Evolutionary conservation across 805 yeast genomes (phyloP), one percentile per base, ranked within the genome.

Genomic region (Candida anglica): DNA sequence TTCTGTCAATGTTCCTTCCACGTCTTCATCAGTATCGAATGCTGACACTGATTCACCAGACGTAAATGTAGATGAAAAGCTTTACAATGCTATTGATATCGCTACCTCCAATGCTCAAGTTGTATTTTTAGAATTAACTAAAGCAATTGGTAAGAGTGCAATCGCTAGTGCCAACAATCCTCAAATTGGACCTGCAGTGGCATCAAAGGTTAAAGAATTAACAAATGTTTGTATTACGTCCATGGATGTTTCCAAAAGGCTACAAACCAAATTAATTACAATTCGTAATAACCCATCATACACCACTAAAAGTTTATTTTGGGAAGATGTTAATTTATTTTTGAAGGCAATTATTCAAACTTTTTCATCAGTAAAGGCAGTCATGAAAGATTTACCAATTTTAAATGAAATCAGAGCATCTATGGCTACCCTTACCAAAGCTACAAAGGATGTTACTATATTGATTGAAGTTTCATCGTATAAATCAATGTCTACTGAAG

Each of bases 381-480:
- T 94, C 2, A 82, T 91, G 77, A 73, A 76, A 34, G 96, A 86
- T 43, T 68, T 87, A 37, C 89, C 95, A 0, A 73, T 81, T 11
- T 67, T 91, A 33, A 80, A 83, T 46, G 96, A 86, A 36, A 81
- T 82, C 5, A 66, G 95, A 38, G 80, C 89, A 6, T 77, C 85
- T 5, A 73, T 91, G 59, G 86, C 95, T 0, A 75, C 79, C 23
- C 65, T 91, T 38, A 89, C 97, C 0, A 79, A 86, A 43, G 84
- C 89, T 3, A 86, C 96, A 3, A 91, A 91, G 50, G 98, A 91
- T 50, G 83, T 91, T 11, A 88, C 97, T 0, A 79, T 86, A n/a
- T 69, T 86, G 46, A 61, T 89, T 27, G 96, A 89, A 52, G 60
- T 60, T 3, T 58, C 65, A 1, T 52, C 64, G 1, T 60, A 60